A percentile compares a stretch with the other conserved stretches of the same genome.
phyloP scores from a whole-genome alignment of 768 basidiomycete species.

The Fomitopsis serialis region DNA sequence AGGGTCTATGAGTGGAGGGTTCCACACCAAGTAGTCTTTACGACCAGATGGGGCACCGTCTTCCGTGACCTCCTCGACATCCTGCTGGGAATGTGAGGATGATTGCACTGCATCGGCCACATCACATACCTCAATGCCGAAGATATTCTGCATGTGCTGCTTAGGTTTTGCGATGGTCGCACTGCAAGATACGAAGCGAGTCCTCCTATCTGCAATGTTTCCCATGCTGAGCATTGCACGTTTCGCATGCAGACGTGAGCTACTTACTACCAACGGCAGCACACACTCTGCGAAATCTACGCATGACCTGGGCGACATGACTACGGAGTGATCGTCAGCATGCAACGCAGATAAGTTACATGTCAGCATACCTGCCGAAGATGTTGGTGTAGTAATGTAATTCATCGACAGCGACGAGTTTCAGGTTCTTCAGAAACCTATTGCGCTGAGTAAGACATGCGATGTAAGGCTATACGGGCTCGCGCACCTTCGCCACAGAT shows the following conservation, averaged over 20 bases:
- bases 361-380: conserved; percentile 61
- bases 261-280: conserved; percentile 70
- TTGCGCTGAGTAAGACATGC: conserved; percentile 4
- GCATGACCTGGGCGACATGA: conserved; percentile 76
- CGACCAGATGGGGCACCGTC: conserved; percentile 80
- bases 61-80: conserved; percentile 63
- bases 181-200: conserved; percentile 78
- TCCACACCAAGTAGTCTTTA: conserved; percentile 82
- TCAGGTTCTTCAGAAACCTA: conserved; percentile 74
- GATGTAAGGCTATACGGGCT: background rate
- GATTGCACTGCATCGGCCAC: background rate
- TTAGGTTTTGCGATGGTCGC: conserved; percentile 79
- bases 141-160: conserved; percentile 71
- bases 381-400: conserved; percentile 81
- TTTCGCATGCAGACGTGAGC: background rate
- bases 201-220: conserved; percentile 41
- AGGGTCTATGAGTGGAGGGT: conserved; percentile 53
- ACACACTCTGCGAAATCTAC: conserved; percentile 72
- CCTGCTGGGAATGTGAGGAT: conserved; percentile 22
- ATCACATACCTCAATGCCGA: conserved; percentile 47
- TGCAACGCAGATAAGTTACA: background rate
- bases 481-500: conserved; percentile 67
- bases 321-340: conserved; percentile 28
- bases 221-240: background rate
- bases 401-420: conserved; percentile 80